Percentiles rank a stretch among this genome's conserved stretches.
Evolutionary conservation across 2,329 filamentous ascomycete species (phyloP).

Genomic region (Rutstroemia sydowiana): DNA sequence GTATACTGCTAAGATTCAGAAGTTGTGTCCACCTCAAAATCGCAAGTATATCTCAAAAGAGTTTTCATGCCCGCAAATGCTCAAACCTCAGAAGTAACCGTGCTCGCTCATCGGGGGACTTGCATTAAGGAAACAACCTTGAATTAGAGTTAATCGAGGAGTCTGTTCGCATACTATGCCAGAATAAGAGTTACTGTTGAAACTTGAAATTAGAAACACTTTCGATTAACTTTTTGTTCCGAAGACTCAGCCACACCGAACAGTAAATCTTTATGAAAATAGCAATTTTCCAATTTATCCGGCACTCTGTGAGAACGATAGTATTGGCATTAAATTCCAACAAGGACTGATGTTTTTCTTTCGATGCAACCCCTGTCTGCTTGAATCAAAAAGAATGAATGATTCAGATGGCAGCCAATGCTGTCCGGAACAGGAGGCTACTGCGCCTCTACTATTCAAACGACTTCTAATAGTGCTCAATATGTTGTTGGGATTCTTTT

Average conservation of each 20-base stretch:
- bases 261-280: too few relatives aligned
- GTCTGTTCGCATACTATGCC: background rate
- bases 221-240: background rate
- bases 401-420: background rate
- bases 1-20: background rate
- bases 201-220: background rate
- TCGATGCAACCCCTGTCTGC: background rate
- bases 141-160: background rate
- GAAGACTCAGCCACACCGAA: background rate
- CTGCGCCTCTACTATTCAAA: background rate
- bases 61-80: background rate
- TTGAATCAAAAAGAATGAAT: background rate
- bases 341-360: background rate
- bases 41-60: background rate
- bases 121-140: background rate
- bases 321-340: background rate
- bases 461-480: background rate
- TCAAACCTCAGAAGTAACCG: background rate
- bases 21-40: background rate
- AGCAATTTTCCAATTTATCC: background rate
- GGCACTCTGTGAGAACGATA: background rate
- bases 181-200: background rate
- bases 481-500: background rate
- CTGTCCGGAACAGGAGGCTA: background rate
- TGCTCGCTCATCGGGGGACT: conserved; percentile 2